Conservation (phyloP, 352 stramenopile species). For the Phytophthora pinifolia region DNA sequence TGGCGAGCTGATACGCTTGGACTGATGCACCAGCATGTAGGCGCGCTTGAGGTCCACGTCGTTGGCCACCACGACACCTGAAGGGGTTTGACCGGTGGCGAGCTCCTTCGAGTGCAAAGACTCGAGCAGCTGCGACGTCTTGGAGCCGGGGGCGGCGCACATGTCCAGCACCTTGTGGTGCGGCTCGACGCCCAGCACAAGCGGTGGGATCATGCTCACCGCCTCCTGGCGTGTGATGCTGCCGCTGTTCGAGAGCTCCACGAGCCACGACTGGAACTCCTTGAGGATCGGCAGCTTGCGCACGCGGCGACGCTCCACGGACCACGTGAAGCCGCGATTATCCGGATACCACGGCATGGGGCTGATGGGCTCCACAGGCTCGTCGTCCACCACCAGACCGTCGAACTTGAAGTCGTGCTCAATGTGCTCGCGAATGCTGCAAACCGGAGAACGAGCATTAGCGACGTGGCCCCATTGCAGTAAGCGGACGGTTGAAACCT, state of each 20-base stretch:
- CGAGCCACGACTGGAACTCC: slow-evolving; percentile 96
- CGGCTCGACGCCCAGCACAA: slow-evolving; percentile 94
- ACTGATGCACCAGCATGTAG: slow-evolving; percentile 99
- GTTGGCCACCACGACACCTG: slow-evolving; percentile 95
- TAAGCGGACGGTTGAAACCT: slow-evolving; percentile 7
- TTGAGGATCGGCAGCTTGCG: slow-evolving; percentile 91
- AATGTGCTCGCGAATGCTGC: slow-evolving; percentile 85
- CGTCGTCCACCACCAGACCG: slow-evolving; percentile 74
- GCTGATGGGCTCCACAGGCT: slow-evolving; percentile 82
- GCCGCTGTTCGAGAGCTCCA: slow-evolving; percentile 92
- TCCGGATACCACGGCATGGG: slow-evolving; percentile 91
- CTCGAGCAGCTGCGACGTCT: slow-evolving; percentile 98
- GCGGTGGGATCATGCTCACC: slow-evolving; percentile 98
- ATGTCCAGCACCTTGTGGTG: slow-evolving; percentile 96
- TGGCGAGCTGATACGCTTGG: slow-evolving; percentile 95
- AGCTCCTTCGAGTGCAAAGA: slow-evolving; percentile 85
- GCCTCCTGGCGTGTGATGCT: slow-evolving; percentile 98
- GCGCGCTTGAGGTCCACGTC: slow-evolving; percentile 97
- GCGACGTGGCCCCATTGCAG: not conserved
- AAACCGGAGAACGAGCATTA: slow-evolving; percentile 5
- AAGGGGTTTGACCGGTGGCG: slow-evolving; percentile 75
- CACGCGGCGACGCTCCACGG: slow-evolving; percentile 86
- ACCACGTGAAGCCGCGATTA: slow-evolving; percentile 89
- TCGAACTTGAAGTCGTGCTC: slow-evolving; percentile 86
- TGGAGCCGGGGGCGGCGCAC: slow-evolving; percentile 98